Evolutionary conservation across 2,329 filamentous ascomycete genomes (phyloP).

Genomic region (Curvularia eragrostidis): DNA sequence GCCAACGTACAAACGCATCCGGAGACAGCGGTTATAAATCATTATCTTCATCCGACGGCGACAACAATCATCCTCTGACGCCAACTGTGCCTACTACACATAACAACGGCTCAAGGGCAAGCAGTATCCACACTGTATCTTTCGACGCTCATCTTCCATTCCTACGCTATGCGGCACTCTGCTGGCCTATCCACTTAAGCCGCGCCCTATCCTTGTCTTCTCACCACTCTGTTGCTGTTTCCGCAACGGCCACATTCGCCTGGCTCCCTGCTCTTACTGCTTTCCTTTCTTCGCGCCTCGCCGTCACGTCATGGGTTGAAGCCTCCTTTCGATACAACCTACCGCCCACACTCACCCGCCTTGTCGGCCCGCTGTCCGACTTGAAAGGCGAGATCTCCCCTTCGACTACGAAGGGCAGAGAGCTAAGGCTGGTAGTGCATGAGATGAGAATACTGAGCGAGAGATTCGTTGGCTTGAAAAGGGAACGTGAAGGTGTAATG

Average conservation of each 20-base stretch:
- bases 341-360: conserved; percentile 39
- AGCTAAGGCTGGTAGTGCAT: conserved; percentile 32
- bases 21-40: conserved; percentile 45
- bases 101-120: conserved; percentile 7
- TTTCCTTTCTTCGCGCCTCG: conserved; percentile 36
- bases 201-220: conserved; percentile 27
- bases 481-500: conserved; percentile 27
- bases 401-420: conserved; percentile 33
- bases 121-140: conserved; percentile 17
- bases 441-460: conserved; percentile 35
- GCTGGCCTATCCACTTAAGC: conserved; percentile 43
- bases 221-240: conserved; percentile 2
- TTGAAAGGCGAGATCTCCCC: conserved; percentile 32
- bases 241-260: conserved; percentile 11
- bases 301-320: conserved; percentile 42
- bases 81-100: background rate
- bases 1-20: conserved; percentile 34
- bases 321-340: conserved; percentile 42
- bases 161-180: conserved; percentile 40
- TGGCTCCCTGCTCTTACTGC: conserved; percentile 35
- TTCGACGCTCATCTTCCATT: conserved; percentile 41
- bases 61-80: conserved; percentile 14
- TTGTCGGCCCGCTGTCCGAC: conserved; percentile 33
- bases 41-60: conserved; percentile 34
- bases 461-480: conserved; percentile 31